Percentiles rank a stretch among this genome's conserved stretches.
Evolutionary conservation across 306 rosid genomes (phyloP).

Genomic region (Arachis stenosperma): DNA sequence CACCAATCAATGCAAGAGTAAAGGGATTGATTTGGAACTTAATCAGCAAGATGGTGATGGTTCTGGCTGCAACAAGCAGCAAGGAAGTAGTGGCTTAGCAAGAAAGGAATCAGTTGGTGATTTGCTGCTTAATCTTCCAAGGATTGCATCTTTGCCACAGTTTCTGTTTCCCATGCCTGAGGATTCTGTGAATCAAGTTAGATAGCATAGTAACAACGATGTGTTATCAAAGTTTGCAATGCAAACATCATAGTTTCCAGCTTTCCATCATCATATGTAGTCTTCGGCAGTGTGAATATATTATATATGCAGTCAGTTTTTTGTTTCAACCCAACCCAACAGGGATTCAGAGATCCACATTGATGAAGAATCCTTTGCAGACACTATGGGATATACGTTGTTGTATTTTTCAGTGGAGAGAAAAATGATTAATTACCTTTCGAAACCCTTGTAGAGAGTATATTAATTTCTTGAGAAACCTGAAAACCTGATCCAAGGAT

Average conservation of each 20-base stretch:
- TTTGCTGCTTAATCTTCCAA: conserved; percentile 69
- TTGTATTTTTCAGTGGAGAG: neutral
- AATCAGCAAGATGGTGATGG: conserved; percentile 39
- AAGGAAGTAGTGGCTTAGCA: conserved; percentile 48
- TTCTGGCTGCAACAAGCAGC: conserved; percentile 51
- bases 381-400: neutral
- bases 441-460: neutral
- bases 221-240: conserved; percentile 25
- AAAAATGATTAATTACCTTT: neutral
- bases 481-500: too few relatives aligned
- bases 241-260: conserved; percentile 19
- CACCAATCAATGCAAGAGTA: conserved; percentile 37
- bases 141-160: conserved; percentile 79
- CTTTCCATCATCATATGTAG: neutral
- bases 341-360: conserved; percentile 52
- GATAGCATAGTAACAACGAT: conserved; percentile 41
- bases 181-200: conserved; percentile 52
- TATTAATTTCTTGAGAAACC: neutral
- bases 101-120: conserved; percentile 79
- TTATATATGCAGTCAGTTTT: conserved; percentile 28
- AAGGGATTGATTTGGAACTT: conserved; percentile 35
- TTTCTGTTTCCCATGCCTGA: conserved; percentile 57
- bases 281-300: conserved; percentile 40
- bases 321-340: conserved; percentile 6
- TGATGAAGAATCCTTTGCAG: conserved; percentile 48